These are phyloP conservation scores for Monilinia aucupariae DNA, from an alignment of 2,329 filamentous ascomycete genomes.

Conservation along the genomic window DNA sequence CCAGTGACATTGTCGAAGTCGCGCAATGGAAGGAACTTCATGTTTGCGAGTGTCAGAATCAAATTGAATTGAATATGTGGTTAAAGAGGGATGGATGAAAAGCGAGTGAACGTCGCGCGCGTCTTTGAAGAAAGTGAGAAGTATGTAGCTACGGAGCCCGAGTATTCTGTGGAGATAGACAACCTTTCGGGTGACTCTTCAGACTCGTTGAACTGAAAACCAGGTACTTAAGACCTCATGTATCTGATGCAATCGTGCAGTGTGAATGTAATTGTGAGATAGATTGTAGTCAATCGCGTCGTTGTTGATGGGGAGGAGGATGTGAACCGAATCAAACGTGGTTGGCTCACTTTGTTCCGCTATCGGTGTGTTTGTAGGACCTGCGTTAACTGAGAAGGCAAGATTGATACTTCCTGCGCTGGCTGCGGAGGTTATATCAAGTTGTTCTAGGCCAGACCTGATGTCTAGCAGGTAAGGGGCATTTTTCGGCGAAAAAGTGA, in stretches of 20 bases:
- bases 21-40: constrained; percentile 82
- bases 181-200: constrained; percentile 33
- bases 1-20: constrained; percentile 89
- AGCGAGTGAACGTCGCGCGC: constrained; percentile 22
- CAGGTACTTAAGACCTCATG: constrained; percentile 33
- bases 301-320: not conserved
- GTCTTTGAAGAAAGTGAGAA: constrained; percentile 28
- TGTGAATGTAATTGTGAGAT: not conserved
- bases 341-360: constrained; percentile 18
- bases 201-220: constrained; percentile 35
- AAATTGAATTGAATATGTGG: constrained; percentile 23
- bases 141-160: constrained; percentile 33
- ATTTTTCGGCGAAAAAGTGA: constrained; percentile 28
- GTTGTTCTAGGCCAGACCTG: constrained; percentile 41
- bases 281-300: not conserved
- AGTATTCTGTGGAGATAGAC: constrained; percentile 32
- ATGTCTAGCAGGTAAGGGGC: constrained; percentile 40
- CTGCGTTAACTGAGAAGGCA: constrained; percentile 40
- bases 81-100: constrained; percentile 21
- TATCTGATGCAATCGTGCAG: constrained; percentile 18
- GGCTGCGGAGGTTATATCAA: constrained; percentile 41
- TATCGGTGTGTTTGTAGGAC: constrained; percentile 26
- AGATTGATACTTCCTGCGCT: constrained; percentile 41
- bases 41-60: constrained; percentile 28
- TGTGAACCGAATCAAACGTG: constrained; percentile 21